phyloP scores from a whole-genome alignment of 2,329 filamentous ascomycete genomes.

The Blastomyces parvus region DNA sequence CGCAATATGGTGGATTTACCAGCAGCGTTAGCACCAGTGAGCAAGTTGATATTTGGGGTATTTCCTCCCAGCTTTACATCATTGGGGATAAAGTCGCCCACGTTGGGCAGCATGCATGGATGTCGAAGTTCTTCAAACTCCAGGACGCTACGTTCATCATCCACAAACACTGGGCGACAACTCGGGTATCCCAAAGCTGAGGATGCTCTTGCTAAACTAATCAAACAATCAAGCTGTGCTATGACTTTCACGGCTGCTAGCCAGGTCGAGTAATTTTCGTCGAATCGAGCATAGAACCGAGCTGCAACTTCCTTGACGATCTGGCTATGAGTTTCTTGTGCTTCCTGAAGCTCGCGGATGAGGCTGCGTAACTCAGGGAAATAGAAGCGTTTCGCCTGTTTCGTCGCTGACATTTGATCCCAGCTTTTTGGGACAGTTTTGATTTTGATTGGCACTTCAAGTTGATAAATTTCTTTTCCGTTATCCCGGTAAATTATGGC shows the following conservation, averaged over 20 bases:
- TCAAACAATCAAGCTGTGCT: conserved; percentile 86
- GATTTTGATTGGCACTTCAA: conserved; percentile 76
- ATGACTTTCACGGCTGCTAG: conserved; percentile 81
- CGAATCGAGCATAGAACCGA: conserved; percentile 79
- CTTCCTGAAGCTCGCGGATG: conserved; percentile 82
- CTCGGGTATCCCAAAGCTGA: conserved; percentile 72
- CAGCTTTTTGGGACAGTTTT: conserved; percentile 76
- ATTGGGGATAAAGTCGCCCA: conserved; percentile 94
- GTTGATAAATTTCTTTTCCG: conserved; percentile 93
- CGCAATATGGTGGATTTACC: conserved; percentile 93
- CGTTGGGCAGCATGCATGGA: conserved; percentile 82
- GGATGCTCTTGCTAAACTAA: conserved; percentile 85
- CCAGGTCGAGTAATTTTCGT: conserved; percentile 77
- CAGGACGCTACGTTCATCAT: conserved; percentile 74
- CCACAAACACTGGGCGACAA: conserved; percentile 79
- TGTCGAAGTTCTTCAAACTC: conserved; percentile 89
- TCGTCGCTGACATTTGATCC: conserved; percentile 94
- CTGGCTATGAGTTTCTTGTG: conserved; percentile 86
- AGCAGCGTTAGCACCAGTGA: conserved; percentile 93
- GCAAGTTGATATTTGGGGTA: conserved; percentile 71
- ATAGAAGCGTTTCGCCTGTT: conserved; percentile 87
- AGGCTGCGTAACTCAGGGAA: conserved; percentile 71
- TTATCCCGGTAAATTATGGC: conserved; percentile 69
- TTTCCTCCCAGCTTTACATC: conserved; percentile 78
- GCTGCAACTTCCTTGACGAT: conserved; percentile 77